phyloP scores from a whole-genome alignment of 2,329 filamentous ascomycete species.

The Dothidotthia symphoricarpi region DNA sequence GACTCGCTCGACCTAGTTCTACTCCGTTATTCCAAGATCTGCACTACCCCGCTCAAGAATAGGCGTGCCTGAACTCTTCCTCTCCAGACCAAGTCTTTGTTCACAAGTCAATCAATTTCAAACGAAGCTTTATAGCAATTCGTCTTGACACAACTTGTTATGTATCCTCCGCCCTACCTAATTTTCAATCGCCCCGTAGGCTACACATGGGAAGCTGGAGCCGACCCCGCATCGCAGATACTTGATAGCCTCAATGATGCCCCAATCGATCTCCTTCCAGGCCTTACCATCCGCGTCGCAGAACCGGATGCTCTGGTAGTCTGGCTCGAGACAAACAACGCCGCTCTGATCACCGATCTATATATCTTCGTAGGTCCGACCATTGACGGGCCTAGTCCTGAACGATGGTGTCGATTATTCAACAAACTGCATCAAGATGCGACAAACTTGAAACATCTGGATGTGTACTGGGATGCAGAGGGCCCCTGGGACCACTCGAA shows the following conservation, averaged over 20 bases:
- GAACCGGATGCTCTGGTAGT: conserved; percentile 10
- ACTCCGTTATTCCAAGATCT: too few relatives aligned
- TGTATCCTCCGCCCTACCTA: conserved; percentile 12
- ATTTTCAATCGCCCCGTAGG: conserved; percentile 12
- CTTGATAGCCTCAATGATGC: conserved; percentile 12
- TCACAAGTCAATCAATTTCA: too few relatives aligned
- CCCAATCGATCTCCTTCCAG: conserved; percentile 7
- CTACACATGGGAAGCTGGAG: conserved; percentile 10
- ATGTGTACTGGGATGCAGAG: too few relatives aligned
- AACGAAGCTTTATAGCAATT: too few relatives aligned
- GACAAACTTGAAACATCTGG: too few relatives aligned
- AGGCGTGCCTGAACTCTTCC: too few relatives aligned
- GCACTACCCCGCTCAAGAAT: too few relatives aligned
- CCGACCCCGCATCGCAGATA: conserved; percentile 8
- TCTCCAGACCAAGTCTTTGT: too few relatives aligned
- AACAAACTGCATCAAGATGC: conserved; percentile 12
- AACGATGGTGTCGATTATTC: conserved; percentile 12
- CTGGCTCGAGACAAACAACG: conserved; percentile 15
- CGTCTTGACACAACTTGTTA: too few relatives aligned
- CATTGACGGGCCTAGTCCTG: conserved; percentile 8
- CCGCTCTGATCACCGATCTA: conserved; percentile 13
- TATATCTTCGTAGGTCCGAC: conserved; percentile 9
- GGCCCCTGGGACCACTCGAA: too few relatives aligned
- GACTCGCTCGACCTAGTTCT: too few relatives aligned
- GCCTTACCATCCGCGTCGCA: conserved; percentile 9